Base-by-base conservation (phyloP, 73 alveolate species). In the Durusdinium trenchii region DNA sequence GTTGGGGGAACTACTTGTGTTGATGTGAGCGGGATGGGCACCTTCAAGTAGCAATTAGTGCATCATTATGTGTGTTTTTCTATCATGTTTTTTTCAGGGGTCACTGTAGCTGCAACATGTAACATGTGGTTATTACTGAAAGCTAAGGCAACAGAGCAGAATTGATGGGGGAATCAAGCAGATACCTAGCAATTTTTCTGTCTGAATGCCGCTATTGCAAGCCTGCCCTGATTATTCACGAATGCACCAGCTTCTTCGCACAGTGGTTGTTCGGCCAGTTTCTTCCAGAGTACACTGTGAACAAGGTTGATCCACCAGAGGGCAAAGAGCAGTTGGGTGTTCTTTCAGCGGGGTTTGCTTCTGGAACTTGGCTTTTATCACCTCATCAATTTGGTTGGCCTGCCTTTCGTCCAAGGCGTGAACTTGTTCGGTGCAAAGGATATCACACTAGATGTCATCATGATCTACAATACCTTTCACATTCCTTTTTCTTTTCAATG, bases 341-440 rank as follows among this genome's bases (percentile, higher is more conserved):
- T 32, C 3, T 38, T 18, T 3, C 30, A 38, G 84, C 84, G 6
- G 84, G 84, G 84, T 71, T 71, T n/a, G 52, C 32, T 36, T 71
- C 84, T 71, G 84, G 84, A 30, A 71, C 84, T n/a, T 71, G 84
- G 84, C 51, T 71, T 6, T 32, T 71, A 18, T 36, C 52, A 48
- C 84, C 84, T 6, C 84, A 71, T n/a, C 84, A 71, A 32, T 6
- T 71, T 6, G 84, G 84, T 7, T 71, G 84, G 84, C 84, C 84
- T 36, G 9, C 42, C 84, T 71, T 71, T 71, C 48, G 84, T 3
- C 84, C 84, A 16, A 71, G 84, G 84, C 28, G 51, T 6, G 18
- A 3, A 12, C 7, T 71, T 16, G 48, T 6, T 71, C 38, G 32
- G 32, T 36, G 32, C 18, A 6, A 7, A 28, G 9, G 48, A 7